A percentile compares a stretch with the other conserved stretches of the same genome.
phyloP scores from a whole-genome alignment of 306 rosid species.

The Vigna unguiculata region DNA sequence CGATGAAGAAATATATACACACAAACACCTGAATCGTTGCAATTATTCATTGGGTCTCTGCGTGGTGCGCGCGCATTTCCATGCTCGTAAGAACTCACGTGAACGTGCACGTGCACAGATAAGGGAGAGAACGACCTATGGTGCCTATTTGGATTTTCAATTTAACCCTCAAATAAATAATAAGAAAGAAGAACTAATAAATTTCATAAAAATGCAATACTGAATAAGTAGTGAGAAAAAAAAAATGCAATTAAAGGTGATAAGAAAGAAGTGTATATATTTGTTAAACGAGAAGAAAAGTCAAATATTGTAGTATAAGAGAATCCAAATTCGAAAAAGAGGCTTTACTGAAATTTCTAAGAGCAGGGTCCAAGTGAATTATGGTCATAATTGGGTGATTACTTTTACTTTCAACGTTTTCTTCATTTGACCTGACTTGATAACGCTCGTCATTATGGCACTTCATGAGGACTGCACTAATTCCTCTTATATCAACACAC shows the following conservation, averaged over 20 bases:
- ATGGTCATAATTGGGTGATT: slow-evolving; percentile 46
- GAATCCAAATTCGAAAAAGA: not conserved
- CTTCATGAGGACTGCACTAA: slow-evolving; percentile 24
- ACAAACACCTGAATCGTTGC: not conserved
- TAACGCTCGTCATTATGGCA: slow-evolving; percentile 51
- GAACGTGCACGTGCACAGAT: not conserved
- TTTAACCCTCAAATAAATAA: not conserved
- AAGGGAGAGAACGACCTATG: not conserved
- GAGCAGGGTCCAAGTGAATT: slow-evolving; percentile 46
- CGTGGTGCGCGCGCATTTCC: not conserved
- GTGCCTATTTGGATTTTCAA: not conserved
- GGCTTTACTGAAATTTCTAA: slow-evolving; percentile 29
- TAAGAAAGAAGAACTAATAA: not conserved
- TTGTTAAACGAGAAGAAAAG: slow-evolving; percentile 4
- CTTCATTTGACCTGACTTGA: slow-evolving; percentile 49
- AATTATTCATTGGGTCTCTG: not conserved
- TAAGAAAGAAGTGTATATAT: not conserved
- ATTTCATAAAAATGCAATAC: not conserved
- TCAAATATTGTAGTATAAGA: slow-evolving; percentile 6
- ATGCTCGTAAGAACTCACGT: not conserved
- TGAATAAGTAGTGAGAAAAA: too few relatives aligned
- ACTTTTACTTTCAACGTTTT: slow-evolving; percentile 55
- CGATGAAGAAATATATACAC: too few relatives aligned
- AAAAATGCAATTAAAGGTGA: not conserved
- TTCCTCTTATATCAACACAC: slow-evolving; percentile 34